These are phyloP conservation scores for Arthrocladium fulminans DNA, from an alignment of 2,329 filamentous ascomycete species.

Conservation along the genomic window DNA sequence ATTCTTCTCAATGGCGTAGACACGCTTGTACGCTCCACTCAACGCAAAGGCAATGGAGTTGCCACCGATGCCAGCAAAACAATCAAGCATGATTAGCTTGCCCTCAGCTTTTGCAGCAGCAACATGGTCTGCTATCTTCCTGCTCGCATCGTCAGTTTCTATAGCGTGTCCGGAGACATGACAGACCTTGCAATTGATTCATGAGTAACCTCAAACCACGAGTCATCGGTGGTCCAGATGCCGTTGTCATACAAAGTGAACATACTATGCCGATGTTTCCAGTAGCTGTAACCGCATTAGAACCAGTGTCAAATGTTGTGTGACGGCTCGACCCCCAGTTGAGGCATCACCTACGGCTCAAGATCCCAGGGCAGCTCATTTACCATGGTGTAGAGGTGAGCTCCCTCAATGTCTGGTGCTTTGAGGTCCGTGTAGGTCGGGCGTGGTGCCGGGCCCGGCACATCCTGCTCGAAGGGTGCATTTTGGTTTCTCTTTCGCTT, in stretches of 20 bases:
- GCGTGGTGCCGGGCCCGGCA: neutral
- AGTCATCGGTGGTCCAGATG: slow-evolving; percentile 81
- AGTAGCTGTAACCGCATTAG: slow-evolving; percentile 57
- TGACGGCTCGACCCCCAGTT: neutral
- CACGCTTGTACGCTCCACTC: slow-evolving; percentile 65
- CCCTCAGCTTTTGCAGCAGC: slow-evolving; percentile 43
- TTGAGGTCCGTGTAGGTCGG: neutral
- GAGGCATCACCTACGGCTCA: slow-evolving; percentile 57
- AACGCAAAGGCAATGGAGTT: slow-evolving; percentile 92
- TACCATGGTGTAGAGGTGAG: slow-evolving; percentile 64
- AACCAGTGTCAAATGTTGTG: neutral
- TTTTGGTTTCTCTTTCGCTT: slow-evolving; percentile 4
- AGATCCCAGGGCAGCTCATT: slow-evolving; percentile 72
- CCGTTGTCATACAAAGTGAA: slow-evolving; percentile 83
- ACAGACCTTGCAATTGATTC: slow-evolving; percentile 77
- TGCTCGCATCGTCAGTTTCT: slow-evolving; percentile 27
- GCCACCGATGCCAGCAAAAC: slow-evolving; percentile 84
- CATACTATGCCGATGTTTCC: slow-evolving; percentile 76
- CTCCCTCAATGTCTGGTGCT: slow-evolving; percentile 37
- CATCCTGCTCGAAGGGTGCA: neutral
- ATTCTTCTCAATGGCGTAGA: slow-evolving; percentile 86
- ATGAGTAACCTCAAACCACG: slow-evolving; percentile 95
- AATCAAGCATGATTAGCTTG: slow-evolving; percentile 67
- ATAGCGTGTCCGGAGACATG: neutral
- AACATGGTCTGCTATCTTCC: slow-evolving; percentile 68